phyloP scores from a whole-genome alignment of 1,284 basidiomycete species.

The Ustilago tritici region DNA sequence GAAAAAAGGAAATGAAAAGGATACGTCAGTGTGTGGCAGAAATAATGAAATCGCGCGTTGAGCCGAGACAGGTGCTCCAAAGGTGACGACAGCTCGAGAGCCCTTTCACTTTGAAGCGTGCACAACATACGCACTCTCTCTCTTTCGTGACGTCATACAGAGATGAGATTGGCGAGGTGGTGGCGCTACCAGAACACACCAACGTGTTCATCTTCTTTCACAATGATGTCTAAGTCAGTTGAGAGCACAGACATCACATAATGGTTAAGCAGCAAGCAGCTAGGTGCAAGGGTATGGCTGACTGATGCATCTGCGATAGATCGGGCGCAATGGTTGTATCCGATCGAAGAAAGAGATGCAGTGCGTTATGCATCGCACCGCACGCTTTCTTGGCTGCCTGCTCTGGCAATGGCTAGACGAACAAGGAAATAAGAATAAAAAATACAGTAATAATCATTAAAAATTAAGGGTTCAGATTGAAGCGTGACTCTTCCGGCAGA shows the following conservation, averaged over 20 bases:
- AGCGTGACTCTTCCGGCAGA: constrained; percentile 2
- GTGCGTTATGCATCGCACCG: constrained; percentile 4
- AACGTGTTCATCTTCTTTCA: background rate
- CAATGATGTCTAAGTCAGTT: background rate
- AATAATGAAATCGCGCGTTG: background rate
- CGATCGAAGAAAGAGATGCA: constrained; percentile 2
- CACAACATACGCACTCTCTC: background rate
- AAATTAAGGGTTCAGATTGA: background rate
- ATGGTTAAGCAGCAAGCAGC: background rate
- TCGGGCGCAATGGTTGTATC: background rate
- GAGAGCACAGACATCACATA: background rate
- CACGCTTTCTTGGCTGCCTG: background rate
- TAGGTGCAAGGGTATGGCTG: background rate
- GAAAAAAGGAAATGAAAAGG: background rate
- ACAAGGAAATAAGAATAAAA: background rate
- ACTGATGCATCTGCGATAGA: background rate
- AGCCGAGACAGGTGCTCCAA: constrained; percentile 8
- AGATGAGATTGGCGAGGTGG: background rate
- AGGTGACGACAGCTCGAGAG: background rate
- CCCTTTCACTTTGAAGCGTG: background rate
- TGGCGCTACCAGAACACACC: background rate
- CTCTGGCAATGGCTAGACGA: background rate
- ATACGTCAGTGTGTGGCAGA: background rate
- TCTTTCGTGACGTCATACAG: background rate
- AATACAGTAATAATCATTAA: background rate